Evolutionary conservation across 2,329 filamentous ascomycete genomes (phyloP).

Genomic region (Xylariaceae sp.): DNA sequence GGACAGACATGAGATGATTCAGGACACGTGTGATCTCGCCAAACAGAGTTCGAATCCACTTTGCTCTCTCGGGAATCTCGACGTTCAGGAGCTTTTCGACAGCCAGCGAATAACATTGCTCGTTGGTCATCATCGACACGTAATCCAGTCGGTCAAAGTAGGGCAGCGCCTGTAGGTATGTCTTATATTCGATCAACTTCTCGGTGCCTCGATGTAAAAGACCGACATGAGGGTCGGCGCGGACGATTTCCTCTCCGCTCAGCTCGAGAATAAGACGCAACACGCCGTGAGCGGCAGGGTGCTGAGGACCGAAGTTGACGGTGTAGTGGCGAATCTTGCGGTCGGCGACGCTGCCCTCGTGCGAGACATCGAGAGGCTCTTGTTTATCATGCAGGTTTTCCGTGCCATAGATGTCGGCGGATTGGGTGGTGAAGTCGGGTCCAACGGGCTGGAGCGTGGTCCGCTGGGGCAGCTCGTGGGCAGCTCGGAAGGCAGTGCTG

Average conservation of each 20-base stretch:
- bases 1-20: slow-evolving; percentile 96
- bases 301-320: slow-evolving; percentile 98
- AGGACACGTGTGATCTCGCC: slow-evolving; percentile 88
- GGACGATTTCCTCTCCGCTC: slow-evolving; percentile 95
- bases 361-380: slow-evolving; percentile 40
- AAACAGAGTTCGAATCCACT: slow-evolving; percentile 95
- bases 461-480: slow-evolving; percentile 53
- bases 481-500: slow-evolving; percentile 53
- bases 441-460: slow-evolving; percentile 63
- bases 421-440: slow-evolving; percentile 55
- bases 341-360: slow-evolving; percentile 45
- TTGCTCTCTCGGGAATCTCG: slow-evolving; percentile 90
- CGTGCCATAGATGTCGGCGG: slow-evolving; percentile 45
- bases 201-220: slow-evolving; percentile 94
- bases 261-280: slow-evolving; percentile 94
- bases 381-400: slow-evolving; percentile 38
- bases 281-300: slow-evolving; percentile 97
- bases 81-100: slow-evolving; percentile 98
- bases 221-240: slow-evolving; percentile 93
- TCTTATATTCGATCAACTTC: slow-evolving; percentile 99
- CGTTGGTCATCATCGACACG: slow-evolving; percentile 99
- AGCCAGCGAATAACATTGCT: slow-evolving; percentile 92
- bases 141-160: slow-evolving; percentile 99
- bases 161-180: slow-evolving; percentile 93
- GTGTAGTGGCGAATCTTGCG: slow-evolving; percentile 98